Evolutionary conservation across 768 basidiomycete genomes (phyloP).

Genomic region (Epithele typhae): DNA sequence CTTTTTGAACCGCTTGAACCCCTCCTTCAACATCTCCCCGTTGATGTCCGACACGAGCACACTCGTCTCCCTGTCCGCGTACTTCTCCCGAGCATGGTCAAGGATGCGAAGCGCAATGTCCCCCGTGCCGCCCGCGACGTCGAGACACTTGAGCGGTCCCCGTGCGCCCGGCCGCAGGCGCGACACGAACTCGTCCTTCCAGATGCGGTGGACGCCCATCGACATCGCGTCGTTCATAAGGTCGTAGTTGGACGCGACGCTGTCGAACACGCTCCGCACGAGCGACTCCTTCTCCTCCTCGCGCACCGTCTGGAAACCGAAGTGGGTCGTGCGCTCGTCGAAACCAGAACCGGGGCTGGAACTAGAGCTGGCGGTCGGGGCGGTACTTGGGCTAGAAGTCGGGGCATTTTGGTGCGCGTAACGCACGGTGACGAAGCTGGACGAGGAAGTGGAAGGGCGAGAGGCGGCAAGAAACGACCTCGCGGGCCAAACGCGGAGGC

Average conservation of each 20-base stretch:
- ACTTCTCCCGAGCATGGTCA: constrained; percentile 84
- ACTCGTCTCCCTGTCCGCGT: constrained; percentile 83
- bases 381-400: not conserved
- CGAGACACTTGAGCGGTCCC: constrained; percentile 77
- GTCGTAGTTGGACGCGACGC: constrained; percentile 93
- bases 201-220: constrained; percentile 90
- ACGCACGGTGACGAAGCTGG: not conserved
- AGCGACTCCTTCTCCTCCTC: constrained; percentile 84
- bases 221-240: constrained; percentile 99
- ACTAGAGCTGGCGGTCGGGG: not conserved
- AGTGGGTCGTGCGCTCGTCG: constrained; percentile 60
- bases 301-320: constrained; percentile 89
- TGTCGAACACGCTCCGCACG: constrained; percentile 92
- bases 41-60: constrained; percentile 96
- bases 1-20: constrained; percentile 84
- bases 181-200: constrained; percentile 91
- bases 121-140: constrained; percentile 96
- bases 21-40: constrained; percentile 91
- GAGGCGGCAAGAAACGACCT: constrained; percentile 8
- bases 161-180: constrained; percentile 71
- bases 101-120: constrained; percentile 95
- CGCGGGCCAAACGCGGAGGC: constrained; percentile 10
- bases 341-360: constrained; percentile 7
- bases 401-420: constrained; percentile 12
- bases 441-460: not conserved